These are phyloP conservation scores for Psilocybe cyanescens DNA, from an alignment of 768 basidiomycete genomes.

Conservation along the genomic window DNA sequence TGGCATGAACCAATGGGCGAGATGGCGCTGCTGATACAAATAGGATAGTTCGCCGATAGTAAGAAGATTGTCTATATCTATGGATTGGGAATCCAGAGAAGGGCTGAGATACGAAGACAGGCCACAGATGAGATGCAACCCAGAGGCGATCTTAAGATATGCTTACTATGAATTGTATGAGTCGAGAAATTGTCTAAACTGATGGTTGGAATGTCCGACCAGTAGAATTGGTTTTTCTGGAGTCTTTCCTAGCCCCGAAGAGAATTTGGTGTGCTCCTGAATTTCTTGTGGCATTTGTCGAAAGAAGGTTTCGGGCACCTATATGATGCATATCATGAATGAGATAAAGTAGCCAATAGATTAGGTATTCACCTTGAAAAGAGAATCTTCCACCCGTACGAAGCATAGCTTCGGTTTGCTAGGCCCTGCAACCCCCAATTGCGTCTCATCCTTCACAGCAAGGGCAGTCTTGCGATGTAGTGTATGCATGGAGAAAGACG, in stretches of 20 bases:
- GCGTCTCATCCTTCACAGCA: neutral
- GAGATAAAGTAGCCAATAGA: neutral
- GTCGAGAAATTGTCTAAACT: conserved; percentile 42
- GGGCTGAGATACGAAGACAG: conserved; percentile 13
- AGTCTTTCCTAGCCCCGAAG: conserved; percentile 18
- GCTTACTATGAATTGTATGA: conserved; percentile 42
- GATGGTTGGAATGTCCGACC: conserved; percentile 37
- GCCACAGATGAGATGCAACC: conserved; percentile 12
- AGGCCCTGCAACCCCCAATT: neutral
- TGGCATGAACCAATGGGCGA: conserved; percentile 39
- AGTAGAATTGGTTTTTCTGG: conserved; percentile 38
- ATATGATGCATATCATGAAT: neutral
- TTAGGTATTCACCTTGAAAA: conserved; percentile 27
- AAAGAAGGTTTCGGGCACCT: conserved; percentile 24
- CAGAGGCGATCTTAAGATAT: neutral
- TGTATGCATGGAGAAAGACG: conserved; percentile 6
- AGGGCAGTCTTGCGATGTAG: neutral
- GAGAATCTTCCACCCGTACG: conserved; percentile 22
- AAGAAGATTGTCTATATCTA: conserved; percentile 38
- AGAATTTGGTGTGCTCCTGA: conserved; percentile 13
- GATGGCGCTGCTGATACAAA: conserved; percentile 39
- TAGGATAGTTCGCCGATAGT: conserved; percentile 43
- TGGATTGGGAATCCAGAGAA: conserved; percentile 25
- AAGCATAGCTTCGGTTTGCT: conserved; percentile 7
- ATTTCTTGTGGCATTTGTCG: conserved; percentile 22